These are phyloP conservation scores for Fimicolochytrium jonesii DNA, from an alignment of 192 early-diverging fungal species.

Conservation along the genomic window DNA sequence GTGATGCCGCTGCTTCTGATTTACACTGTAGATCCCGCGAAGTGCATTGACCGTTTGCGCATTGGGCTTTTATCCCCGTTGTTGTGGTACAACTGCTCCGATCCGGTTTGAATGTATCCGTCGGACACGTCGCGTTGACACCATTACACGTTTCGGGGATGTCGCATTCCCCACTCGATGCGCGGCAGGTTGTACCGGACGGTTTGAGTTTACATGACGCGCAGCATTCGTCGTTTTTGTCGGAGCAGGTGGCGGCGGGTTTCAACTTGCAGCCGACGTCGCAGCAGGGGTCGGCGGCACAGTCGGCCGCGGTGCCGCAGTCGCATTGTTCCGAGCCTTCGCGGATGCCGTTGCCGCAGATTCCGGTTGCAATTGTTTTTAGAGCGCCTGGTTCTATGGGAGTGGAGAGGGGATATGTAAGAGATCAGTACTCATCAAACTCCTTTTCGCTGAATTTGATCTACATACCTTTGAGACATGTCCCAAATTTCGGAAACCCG, in stretches of 20 bases:
- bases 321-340: conserved; percentile 88
- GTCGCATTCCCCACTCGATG: conserved; percentile 75
- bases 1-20: conserved; percentile 1
- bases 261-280: conserved; percentile 78
- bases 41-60: conserved; percentile 48
- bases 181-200: conserved; percentile 64
- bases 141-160: conserved; percentile 73
- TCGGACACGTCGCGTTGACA: conserved; percentile 62
- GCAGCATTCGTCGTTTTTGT: conserved; percentile 84
- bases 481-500: conserved; percentile 18
- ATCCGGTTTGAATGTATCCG: conserved; percentile 61
- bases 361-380: conserved; percentile 41
- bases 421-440: conserved; percentile 6
- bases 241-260: conserved; percentile 69
- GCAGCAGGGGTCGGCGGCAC: conserved; percentile 79
- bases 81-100: conserved; percentile 55
- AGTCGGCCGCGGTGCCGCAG: conserved; percentile 64
- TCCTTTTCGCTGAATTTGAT: not conserved
- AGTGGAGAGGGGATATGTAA: not conserved
- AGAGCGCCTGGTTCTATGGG: conserved; percentile 32
- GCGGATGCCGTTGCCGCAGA: conserved; percentile 93
- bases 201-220: conserved; percentile 58
- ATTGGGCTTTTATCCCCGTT: conserved; percentile 14
- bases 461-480: conserved; percentile 10
- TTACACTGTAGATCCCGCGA: conserved; percentile 37